Conservation (phyloP, 2,329 filamentous ascomycete genomes). For the Claviceps arundinis region DNA sequence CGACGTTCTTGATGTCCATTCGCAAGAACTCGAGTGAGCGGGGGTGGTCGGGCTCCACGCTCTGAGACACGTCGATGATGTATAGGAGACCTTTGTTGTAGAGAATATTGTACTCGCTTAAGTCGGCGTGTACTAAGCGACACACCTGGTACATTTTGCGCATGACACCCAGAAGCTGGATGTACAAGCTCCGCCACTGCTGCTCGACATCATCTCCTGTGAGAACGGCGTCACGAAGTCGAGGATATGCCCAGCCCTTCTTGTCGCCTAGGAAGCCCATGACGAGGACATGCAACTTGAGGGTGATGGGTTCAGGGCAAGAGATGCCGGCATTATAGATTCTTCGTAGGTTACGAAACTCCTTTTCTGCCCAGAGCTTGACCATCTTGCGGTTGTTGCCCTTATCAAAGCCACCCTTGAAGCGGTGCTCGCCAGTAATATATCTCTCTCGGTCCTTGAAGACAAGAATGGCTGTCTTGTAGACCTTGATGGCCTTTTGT, state of each 20-base stretch:
- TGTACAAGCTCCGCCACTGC: conserved; percentile 67
- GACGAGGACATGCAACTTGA: conserved; percentile 87
- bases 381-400: conserved; percentile 94
- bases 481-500: conserved; percentile 91
- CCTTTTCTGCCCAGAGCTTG: conserved; percentile 97
- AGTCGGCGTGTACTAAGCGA: conserved; percentile 82
- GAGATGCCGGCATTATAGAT: conserved; percentile 76
- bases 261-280: conserved; percentile 88
- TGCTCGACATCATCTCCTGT: conserved; percentile 51
- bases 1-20: conserved; percentile 97
- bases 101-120: conserved; percentile 96
- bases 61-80: conserved; percentile 96
- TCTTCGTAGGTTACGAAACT: conserved; percentile 83
- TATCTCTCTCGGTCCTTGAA: conserved; percentile 98
- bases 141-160: conserved; percentile 86
- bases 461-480: conserved; percentile 94
- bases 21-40: conserved; percentile 83
- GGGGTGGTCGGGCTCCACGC: conserved; percentile 92
- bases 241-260: conserved; percentile 77
- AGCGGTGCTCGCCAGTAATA: conserved; percentile 86
- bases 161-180: conserved; percentile 80
- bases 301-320: conserved; percentile 75
- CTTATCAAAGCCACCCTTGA: conserved; percentile 84
- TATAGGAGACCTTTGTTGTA: conserved; percentile 74
- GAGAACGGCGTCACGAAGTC: conserved; percentile 76